A percentile compares a stretch with the other conserved stretches of the same genome.
Conservation (phyloP, 768 basidiomycete genomes). For the Lactifluus pinguis region DNA sequence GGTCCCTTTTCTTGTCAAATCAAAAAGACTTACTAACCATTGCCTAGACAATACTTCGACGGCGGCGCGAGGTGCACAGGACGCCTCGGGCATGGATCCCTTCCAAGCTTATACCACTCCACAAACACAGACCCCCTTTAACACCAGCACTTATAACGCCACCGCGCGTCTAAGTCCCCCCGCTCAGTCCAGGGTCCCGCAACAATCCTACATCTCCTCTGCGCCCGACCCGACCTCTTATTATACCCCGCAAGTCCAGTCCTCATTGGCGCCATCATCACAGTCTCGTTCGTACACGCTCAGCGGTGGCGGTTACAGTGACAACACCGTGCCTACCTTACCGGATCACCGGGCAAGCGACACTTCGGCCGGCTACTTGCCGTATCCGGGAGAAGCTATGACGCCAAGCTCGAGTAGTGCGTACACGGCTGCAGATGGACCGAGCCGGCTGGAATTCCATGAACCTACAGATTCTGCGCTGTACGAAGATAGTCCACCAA, state of each 20-base stretch:
- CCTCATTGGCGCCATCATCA: neutral
- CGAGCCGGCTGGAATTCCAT: neutral
- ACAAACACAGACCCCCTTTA: constrained; percentile 25
- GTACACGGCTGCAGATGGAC: constrained; percentile 3
- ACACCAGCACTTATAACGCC: constrained; percentile 34
- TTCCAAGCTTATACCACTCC: constrained; percentile 31
- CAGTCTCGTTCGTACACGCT: constrained; percentile 41
- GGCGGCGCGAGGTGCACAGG: constrained; percentile 40
- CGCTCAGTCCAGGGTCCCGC: neutral
- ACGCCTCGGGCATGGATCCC: constrained; percentile 33
- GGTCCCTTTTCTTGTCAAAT: neutral
- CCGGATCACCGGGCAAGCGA: constrained; percentile 11
- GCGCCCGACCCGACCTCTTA: constrained; percentile 7
- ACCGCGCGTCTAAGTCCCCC: constrained; percentile 21
- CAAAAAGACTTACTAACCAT: neutral
- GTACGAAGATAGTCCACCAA: constrained; percentile 53
- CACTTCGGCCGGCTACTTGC: constrained; percentile 16
- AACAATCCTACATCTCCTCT: constrained; percentile 12
- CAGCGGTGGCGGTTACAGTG: constrained; percentile 48
- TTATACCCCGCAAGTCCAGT: constrained; percentile 8
- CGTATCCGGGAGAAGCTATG: constrained; percentile 16
- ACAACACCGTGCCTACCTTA: constrained; percentile 30
- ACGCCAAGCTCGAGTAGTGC: constrained; percentile 5
- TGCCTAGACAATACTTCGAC: constrained; percentile 45
- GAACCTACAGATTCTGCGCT: constrained; percentile 6